Evolutionary conservation across 2,329 filamentous ascomycete genomes (phyloP).

Genomic region (Epichloe aotearoae): DNA sequence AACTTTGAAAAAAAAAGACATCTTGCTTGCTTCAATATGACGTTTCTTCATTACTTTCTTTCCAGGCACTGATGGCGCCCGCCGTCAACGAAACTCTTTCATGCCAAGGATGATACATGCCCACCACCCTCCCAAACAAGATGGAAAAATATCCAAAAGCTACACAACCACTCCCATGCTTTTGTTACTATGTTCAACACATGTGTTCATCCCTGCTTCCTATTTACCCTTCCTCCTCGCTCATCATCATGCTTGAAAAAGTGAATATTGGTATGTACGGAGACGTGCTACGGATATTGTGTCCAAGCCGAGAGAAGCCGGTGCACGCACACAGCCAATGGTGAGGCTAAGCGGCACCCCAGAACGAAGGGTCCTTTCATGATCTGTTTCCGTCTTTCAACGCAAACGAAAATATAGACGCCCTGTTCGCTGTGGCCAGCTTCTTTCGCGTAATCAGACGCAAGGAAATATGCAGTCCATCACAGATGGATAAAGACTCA

Average conservation of each 20-base stretch:
- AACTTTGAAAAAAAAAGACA: too few species aligned
- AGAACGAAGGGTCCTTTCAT: too few species aligned
- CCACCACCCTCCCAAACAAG: not conserved
- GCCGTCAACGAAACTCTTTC: not conserved
- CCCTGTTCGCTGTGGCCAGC: constrained; percentile 12
- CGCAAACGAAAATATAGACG: not conserved
- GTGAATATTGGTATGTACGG: not conserved
- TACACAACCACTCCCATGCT: not conserved
- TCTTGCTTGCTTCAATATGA: not conserved
- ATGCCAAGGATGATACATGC: not conserved
- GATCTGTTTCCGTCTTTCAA: too few species aligned
- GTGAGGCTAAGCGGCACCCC: not conserved
- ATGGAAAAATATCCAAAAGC: not conserved
- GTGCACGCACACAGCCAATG: not conserved
- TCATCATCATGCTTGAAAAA: constrained; percentile 1
- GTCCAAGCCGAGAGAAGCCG: not conserved
- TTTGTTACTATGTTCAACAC: not conserved
- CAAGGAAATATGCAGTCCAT: not conserved
- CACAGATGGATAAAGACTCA: not conserved
- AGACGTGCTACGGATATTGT: not conserved
- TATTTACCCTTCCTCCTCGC: not conserved
- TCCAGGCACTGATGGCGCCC: not conserved
- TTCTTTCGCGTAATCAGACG: not conserved
- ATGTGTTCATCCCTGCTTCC: not conserved
- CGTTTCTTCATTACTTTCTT: not conserved